Evolutionary conservation across 805 yeast genomes (phyloP), one percentile per base, ranked within the genome.

Genomic region (Debaryomyces tyrocola): DNA sequence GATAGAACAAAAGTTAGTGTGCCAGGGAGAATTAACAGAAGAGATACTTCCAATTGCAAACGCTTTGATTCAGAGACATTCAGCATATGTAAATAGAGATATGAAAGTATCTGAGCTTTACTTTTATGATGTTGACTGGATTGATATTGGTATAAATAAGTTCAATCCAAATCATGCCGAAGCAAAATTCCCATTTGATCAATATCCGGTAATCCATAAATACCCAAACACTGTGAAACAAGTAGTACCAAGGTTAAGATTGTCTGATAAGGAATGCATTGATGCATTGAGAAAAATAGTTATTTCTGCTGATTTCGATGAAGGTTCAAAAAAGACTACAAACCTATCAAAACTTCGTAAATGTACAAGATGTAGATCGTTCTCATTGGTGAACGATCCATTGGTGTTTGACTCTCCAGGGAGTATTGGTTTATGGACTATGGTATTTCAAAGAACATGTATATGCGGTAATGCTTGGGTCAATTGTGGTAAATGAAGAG

Each of bases 401-500:
- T 44, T 63, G 27, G 67, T 70, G 5, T 75, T 70, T 49, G 69
- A 67, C 14, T 45, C 59, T 12, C 52, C 61, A 31, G 50, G 56
- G 49, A 44, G 71, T 44, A 51, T 70, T 29, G 75, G 69, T 8
- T 57, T 63, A 46, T 78, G 89, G 86, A 77, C 85, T 0, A 70
- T 81, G 67, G 83, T 85, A 1, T 84, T 82, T 60, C 90, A 85
- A 54, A 70, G 90, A 50, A 80, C 80, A 20, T 87, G 96, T 64
- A 68, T 87, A 31, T 87, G 96, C 63, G 94, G 94, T 0, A 86
- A 88, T 33, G 75, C 83, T 4, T 86, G 92, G 92, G 82, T 81
- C 2, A 77, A 76, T 50, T 40, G 48, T 28, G 36, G 33, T 27
- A 35, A 27, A 11, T 43, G 28, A 43, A 24, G 14, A 34, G 14